These are phyloP conservation scores for Gloeopeniophorella convolvens DNA, from an alignment of 768 basidiomycete species.

Conservation along the genomic window DNA sequence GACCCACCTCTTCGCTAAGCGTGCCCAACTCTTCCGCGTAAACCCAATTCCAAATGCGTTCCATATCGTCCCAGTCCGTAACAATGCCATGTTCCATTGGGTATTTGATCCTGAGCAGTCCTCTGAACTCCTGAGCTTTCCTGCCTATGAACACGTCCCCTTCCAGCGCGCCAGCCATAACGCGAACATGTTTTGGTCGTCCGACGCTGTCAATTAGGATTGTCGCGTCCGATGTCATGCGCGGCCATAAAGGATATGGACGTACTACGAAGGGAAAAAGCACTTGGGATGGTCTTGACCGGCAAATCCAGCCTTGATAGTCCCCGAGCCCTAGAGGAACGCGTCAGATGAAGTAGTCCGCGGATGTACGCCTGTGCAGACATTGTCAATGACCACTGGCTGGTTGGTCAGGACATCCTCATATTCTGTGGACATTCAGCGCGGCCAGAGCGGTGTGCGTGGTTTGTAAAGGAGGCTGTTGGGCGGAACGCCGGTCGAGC, in stretches of 20 bases:
- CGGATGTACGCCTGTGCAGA: slow-evolving; percentile 34
- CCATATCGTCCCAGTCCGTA: slow-evolving; percentile 99
- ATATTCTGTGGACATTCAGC: slow-evolving; percentile 73
- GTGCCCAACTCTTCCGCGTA: slow-evolving; percentile 95
- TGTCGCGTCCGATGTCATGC: not conserved
- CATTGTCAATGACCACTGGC: slow-evolving; percentile 98
- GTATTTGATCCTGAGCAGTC: slow-evolving; percentile 95
- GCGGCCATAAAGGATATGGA: slow-evolving; percentile 29
- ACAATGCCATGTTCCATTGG: slow-evolving; percentile 99
- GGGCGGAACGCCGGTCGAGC: not conserved
- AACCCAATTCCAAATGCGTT: slow-evolving; percentile 98
- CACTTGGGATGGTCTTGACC: slow-evolving; percentile 99
- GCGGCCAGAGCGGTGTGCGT: too few species aligned
- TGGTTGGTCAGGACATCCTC: slow-evolving; percentile 96
- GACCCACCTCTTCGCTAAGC: slow-evolving; percentile 86
- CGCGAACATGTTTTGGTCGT: slow-evolving; percentile 92
- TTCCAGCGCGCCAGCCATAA: slow-evolving; percentile 96
- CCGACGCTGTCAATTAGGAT: slow-evolving; percentile 59
- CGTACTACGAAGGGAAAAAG: slow-evolving; percentile 98
- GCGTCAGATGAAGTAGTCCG: slow-evolving; percentile 23
- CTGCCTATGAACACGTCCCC: slow-evolving; percentile 95
- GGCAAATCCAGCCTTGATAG: slow-evolving; percentile 98
- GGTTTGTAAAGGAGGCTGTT: not conserved
- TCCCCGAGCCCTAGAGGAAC: slow-evolving; percentile 82
- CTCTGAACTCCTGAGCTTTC: slow-evolving; percentile 92